phyloP scores from a whole-genome alignment of 2,329 filamentous ascomycete genomes.

The Fusarium metavorans region DNA sequence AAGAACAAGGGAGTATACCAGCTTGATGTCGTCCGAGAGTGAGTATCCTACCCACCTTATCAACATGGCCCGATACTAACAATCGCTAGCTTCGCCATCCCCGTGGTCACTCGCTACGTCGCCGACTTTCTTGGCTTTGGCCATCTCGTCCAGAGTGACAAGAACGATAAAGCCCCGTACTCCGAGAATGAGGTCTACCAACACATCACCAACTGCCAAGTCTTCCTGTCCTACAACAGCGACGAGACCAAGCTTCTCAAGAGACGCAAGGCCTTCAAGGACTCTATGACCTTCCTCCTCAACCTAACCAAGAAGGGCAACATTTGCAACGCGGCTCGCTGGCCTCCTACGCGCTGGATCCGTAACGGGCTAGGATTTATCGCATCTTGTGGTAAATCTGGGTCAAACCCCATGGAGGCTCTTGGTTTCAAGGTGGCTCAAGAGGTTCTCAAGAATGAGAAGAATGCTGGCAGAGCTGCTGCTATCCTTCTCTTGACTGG shows the following conservation, averaged over 20 bases:
- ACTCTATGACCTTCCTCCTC: slow-evolving; percentile 30
- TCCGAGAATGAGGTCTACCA: slow-evolving; percentile 42
- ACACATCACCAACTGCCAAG: slow-evolving; percentile 43
- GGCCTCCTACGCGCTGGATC: background rate
- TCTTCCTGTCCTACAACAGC: slow-evolving; percentile 37
- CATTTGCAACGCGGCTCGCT: slow-evolving; percentile 28
- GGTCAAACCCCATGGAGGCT: slow-evolving; percentile 24
- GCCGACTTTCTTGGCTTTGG: slow-evolving; percentile 41
- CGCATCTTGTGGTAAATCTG: background rate
- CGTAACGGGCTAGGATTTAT: background rate
- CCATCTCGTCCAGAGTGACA: slow-evolving; percentile 8
- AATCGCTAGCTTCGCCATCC: slow-evolving; percentile 34
- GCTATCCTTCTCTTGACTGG: slow-evolving; percentile 31
- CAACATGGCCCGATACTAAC: background rate
- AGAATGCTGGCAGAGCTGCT: slow-evolving; percentile 14
- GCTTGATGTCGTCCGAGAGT: slow-evolving; percentile 37
- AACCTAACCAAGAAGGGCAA: slow-evolving; percentile 21
- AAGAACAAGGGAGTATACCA: slow-evolving; percentile 17
- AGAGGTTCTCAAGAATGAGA: slow-evolving; percentile 18
- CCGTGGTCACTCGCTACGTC: slow-evolving; percentile 36
- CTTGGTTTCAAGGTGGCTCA: slow-evolving; percentile 28
- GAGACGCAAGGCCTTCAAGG: slow-evolving; percentile 34
- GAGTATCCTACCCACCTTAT: background rate
- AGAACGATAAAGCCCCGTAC: slow-evolving; percentile 11
- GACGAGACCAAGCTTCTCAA: slow-evolving; percentile 41